Evolutionary conservation across 345 rosid genomes (phyloP).

Genomic region (Lenwebbia sp.): DNA sequence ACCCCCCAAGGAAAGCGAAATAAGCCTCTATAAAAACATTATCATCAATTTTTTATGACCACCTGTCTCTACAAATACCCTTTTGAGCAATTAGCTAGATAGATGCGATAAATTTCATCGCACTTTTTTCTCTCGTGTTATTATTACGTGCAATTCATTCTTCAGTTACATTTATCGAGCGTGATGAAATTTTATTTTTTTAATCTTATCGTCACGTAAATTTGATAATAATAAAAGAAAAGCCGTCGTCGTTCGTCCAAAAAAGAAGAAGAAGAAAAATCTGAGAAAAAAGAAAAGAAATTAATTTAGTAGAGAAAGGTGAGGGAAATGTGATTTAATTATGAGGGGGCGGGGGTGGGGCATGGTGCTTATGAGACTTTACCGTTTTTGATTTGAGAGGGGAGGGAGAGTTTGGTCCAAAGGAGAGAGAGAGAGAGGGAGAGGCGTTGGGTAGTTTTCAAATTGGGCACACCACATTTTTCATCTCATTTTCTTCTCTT

Average conservation of each 20-base stretch:
- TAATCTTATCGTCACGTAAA: background rate
- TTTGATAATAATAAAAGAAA: background rate
- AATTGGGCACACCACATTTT: background rate
- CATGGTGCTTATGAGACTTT: background rate
- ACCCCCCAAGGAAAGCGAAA: background rate
- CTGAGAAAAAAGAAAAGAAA: too few relatives aligned
- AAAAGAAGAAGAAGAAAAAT: too few relatives aligned
- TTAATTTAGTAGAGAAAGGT: background rate
- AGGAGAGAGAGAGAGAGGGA: background rate
- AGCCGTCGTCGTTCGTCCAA: too few relatives aligned
- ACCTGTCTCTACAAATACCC: background rate
- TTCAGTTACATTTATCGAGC: background rate
- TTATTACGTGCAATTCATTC: too few relatives aligned
- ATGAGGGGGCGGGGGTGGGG: background rate
- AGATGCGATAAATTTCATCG: too few relatives aligned
- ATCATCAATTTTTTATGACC: background rate
- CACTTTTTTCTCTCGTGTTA: too few relatives aligned
- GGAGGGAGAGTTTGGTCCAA: background rate
- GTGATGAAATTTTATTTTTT: background rate
- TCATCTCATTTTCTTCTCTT: background rate
- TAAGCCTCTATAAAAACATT: background rate
- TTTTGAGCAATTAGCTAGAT: background rate
- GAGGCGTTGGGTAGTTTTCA: slow-evolving; percentile 1
- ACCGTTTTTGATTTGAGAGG: slow-evolving; percentile 1
- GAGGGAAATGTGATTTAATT: background rate